phyloP scores from a whole-genome alignment of 2,329 filamentous ascomycete species.

The Cytospora piceae region DNA sequence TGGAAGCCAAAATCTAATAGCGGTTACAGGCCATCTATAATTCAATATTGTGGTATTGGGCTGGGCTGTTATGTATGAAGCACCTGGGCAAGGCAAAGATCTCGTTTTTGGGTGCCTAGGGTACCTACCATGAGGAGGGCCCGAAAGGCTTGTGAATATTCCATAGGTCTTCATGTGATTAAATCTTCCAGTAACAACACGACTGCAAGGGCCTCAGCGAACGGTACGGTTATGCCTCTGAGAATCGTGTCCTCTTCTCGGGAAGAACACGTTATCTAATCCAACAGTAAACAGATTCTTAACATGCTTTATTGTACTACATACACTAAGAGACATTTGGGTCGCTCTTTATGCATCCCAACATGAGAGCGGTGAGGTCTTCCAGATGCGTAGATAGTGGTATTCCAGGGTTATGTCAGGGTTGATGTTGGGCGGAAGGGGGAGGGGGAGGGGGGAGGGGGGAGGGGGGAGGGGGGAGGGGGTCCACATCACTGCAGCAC shows the following conservation, averaged over 20 bases:
- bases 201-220: neutral
- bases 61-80: neutral
- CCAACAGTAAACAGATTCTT: neutral
- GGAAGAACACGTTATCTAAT: neutral
- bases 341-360: neutral
- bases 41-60: neutral
- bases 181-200: neutral
- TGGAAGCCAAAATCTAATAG: neutral
- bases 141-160: neutral
- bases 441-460: neutral
- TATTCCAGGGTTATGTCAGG: neutral
- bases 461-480: neutral
- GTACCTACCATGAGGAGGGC: neutral
- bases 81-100: neutral
- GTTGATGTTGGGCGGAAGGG: neutral
- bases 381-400: neutral
- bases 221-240: neutral
- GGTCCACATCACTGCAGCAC: constrained; percentile 1
- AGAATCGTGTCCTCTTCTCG: neutral
- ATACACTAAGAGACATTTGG: neutral
- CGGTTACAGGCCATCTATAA: neutral
- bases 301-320: neutral
- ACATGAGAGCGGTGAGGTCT: neutral
- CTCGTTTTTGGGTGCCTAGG: too few relatives aligned
- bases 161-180: neutral